These are phyloP conservation scores for Emergomyces pasteurianus DNA, from an alignment of 2,329 filamentous ascomycete species.

Conservation along the genomic window DNA sequence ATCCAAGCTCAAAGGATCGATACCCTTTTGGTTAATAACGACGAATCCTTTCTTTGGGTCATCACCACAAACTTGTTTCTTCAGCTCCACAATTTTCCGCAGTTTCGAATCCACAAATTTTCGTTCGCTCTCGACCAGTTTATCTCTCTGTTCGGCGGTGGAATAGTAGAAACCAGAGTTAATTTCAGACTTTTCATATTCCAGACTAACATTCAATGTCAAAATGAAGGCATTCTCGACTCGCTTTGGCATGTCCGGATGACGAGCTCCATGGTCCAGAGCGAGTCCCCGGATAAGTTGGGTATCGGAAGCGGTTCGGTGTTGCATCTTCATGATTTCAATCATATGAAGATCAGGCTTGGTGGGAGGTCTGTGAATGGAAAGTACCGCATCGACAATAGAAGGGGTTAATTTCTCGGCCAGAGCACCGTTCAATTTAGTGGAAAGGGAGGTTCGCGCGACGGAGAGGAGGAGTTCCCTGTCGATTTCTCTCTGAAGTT, in stretches of 20 bases:
- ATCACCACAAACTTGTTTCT: constrained; percentile 91
- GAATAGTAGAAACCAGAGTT: constrained; percentile 99
- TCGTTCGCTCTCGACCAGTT: constrained; percentile 94
- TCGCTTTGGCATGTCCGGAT: constrained; percentile 96
- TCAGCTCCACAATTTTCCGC: constrained; percentile 93
- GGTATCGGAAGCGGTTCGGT: constrained; percentile 89
- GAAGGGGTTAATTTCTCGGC: constrained; percentile 85
- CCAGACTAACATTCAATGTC: constrained; percentile 88
- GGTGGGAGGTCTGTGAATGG: constrained; percentile 77
- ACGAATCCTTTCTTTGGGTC: constrained; percentile 94
- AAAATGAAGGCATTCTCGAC: constrained; percentile 93
- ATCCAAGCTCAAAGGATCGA: constrained; percentile 89
- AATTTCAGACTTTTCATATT: constrained; percentile 98
- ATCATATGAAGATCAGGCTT: constrained; percentile 99
- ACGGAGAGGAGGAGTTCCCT: constrained; percentile 88
- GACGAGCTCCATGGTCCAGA: constrained; percentile 86
- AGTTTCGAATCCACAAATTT: constrained; percentile 93
- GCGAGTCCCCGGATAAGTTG: constrained; percentile 89
- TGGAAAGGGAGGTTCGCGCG: constrained; percentile 85
- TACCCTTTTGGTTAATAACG: constrained; percentile 98
- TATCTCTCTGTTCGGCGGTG: constrained; percentile 90
- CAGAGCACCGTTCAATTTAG: constrained; percentile 81
- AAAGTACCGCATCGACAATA: constrained; percentile 90
- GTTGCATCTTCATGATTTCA: constrained; percentile 99
- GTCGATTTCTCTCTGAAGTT: constrained; percentile 77